These are phyloP conservation scores for Murraya paniculata DNA, from an alignment of 345 rosid genomes.

Conservation along the genomic window DNA sequence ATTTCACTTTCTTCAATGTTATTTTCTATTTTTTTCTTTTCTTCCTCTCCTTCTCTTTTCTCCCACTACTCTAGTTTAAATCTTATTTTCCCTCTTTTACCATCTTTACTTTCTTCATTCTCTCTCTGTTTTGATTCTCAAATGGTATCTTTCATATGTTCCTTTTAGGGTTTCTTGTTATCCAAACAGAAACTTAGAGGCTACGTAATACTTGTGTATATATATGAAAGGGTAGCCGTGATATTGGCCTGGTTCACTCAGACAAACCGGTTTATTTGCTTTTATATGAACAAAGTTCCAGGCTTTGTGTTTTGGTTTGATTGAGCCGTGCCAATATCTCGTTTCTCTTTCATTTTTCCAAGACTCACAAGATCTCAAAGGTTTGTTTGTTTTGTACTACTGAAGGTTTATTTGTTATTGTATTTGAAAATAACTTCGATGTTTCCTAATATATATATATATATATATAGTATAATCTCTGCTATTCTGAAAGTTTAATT, in stretches of 20 bases:
- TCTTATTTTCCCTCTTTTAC: background rate
- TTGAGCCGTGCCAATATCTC: conserved; percentile 99
- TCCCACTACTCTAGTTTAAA: no score
- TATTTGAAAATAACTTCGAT: no score
- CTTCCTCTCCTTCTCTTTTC: background rate
- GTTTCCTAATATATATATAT: background rate
- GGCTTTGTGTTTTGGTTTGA: conserved; percentile 36
- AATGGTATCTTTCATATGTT: background rate
- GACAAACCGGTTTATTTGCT: conserved; percentile 18
- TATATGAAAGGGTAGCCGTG: conserved; percentile 47
- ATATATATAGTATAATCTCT: background rate
- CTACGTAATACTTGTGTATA: background rate
- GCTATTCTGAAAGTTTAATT: background rate
- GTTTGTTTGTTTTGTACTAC: background rate
- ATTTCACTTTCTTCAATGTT: conserved; percentile 15
- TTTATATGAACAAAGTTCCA: background rate
- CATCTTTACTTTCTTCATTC: background rate
- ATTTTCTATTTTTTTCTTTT: background rate
- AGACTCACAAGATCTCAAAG: background rate
- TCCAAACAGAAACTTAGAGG: background rate
- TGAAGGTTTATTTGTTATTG: no score
- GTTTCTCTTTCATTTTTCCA: conserved; percentile 51
- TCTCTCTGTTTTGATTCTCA: background rate
- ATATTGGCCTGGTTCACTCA: conserved; percentile 98
- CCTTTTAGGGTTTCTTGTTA: background rate